phyloP scores from a whole-genome alignment of 1,139 yeast species.

The Nakaseomyces bracarensis region DNA sequence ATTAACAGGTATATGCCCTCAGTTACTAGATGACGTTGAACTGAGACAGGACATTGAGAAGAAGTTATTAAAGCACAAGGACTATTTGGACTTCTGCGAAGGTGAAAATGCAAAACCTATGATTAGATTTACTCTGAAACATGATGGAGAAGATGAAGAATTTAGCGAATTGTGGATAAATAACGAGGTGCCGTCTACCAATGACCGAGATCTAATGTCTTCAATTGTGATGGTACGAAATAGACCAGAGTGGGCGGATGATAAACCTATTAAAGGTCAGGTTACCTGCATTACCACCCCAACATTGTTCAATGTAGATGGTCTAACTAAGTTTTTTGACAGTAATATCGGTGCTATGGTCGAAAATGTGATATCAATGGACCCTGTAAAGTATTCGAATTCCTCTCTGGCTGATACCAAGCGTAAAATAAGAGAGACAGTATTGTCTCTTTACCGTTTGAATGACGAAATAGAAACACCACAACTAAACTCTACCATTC shows the following conservation, averaged over 20 bases:
- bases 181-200: background rate
- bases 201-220: background rate
- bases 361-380: background rate
- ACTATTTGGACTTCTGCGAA: background rate
- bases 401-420: background rate
- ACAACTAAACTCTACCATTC: constrained; percentile 45
- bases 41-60: background rate
- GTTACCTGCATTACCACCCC: background rate
- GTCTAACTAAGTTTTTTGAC: background rate
- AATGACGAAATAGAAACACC: constrained; percentile 67
- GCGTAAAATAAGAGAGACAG: background rate
- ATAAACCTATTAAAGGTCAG: background rate
- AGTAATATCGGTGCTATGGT: background rate
- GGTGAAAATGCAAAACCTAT: background rate
- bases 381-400: background rate
- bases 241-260: background rate
- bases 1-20: background rate
- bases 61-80: background rate
- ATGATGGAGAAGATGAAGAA: background rate
- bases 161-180: background rate
- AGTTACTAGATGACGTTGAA: background rate
- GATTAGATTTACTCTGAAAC: background rate
- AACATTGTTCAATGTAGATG: background rate
- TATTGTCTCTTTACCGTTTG: constrained; percentile 24
- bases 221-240: background rate